Evolutionary conservation across 202 grass and related monocot genomes (phyloP), one percentile per base, ranked within the genome.

Genomic region (Dendrocalamus latiflorus): DNA sequence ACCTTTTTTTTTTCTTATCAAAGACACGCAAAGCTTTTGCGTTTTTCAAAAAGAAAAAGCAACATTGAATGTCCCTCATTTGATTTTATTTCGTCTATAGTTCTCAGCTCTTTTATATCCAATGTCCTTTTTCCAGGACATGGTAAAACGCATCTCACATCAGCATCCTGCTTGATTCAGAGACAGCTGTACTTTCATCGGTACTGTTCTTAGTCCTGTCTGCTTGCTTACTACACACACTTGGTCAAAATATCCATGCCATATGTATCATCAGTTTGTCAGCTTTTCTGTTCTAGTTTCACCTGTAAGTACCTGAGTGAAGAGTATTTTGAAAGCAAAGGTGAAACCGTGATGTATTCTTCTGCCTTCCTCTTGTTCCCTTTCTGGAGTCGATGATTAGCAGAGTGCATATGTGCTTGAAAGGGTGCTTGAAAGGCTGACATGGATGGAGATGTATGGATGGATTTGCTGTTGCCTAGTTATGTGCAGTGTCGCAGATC

Each of bases 41-140:
- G n/a, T n/a, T n/a, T n/a, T n/a, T 0, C 42, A 53, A 34, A 4
- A 34, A 47, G 62, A 64, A 66, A 47, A 77, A 9, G 2, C n/a
- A 61, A 61, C 24, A 61, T 22, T 85, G 36, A 80, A 81, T 22
- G 42, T 16, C n/a, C 49, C 11, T 70, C 45, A 25, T 84, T 49
- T 13, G 3, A 62, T 51, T 74, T 38, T 53, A 30, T 1, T 26
- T 38, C 17, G 1, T 8, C 2, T 8, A 53, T 53, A 53, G 8
- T 20, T 53, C 50, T 2, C 7, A 0, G 50, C 7, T n/a, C 18
- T 53, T 53, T 7, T 68, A 21, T 58, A 70, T 70, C 51, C 9
- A 49, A 25, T 58, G 53, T 18, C 28, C 39, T 18, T 64, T 45
- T 16, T 63, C 13, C 67, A 51, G 6, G 17, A 59, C 44, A 44